Evolutionary conservation across 305 asterid genomes (phyloP).

Genomic region (Fraxinus greggii): DNA sequence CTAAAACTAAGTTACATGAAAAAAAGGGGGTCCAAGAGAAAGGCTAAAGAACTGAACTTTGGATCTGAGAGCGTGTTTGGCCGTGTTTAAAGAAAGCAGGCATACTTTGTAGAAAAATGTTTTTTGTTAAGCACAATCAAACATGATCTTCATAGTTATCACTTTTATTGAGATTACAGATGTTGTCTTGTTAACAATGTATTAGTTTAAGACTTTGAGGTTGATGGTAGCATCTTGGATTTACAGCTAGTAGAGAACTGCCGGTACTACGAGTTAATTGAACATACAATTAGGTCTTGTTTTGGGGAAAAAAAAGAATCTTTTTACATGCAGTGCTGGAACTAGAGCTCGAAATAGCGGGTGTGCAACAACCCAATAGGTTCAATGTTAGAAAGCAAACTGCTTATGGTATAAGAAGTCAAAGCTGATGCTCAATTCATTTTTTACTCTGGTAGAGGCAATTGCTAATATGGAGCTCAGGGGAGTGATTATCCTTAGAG

Average conservation of each 20-base stretch:
- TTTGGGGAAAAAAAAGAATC: neutral
- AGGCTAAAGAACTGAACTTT: neutral
- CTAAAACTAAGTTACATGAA: neutral
- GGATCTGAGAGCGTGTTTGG: neutral
- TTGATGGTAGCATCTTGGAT: neutral
- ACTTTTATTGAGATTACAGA: neutral
- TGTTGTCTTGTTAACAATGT: neutral
- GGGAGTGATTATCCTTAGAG: neutral
- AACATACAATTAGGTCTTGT: neutral
- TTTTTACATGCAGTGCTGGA: neutral
- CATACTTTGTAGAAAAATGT: neutral
- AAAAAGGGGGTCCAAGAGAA: neutral
- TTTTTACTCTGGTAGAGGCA: neutral
- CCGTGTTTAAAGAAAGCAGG: neutral
- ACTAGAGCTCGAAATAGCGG: neutral
- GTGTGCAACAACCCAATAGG: neutral
- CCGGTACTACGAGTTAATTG: neutral
- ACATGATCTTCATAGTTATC: neutral
- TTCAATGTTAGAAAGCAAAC: neutral
- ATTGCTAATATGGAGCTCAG: neutral
- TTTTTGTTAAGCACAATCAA: neutral
- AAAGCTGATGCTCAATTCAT: neutral
- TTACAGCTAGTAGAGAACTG: neutral
- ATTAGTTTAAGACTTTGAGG: neutral
- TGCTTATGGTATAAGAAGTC: neutral